Conservation (phyloP, 148 eudicot genomes). For the Diospyros lotus region DNA sequence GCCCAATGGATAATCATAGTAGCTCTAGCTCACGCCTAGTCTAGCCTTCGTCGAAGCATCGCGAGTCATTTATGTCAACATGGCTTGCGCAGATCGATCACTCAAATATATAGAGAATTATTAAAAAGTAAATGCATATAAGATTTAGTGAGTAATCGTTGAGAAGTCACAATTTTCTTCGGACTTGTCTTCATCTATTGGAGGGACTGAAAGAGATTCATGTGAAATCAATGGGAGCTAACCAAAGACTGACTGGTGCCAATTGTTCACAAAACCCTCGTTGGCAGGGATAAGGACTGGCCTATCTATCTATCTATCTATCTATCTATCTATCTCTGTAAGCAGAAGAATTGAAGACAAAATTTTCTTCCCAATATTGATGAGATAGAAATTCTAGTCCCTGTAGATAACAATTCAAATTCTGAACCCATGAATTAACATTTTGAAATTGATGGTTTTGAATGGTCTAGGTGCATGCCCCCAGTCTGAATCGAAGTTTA, state of each 20-base stretch:
- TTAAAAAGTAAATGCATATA: too few relatives aligned
- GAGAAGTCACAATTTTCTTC: too few relatives aligned
- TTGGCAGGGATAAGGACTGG: background rate
- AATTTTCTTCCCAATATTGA: background rate
- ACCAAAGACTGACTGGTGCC: background rate
- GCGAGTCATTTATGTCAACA: too few relatives aligned
- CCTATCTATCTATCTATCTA: background rate
- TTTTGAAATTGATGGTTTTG: background rate
- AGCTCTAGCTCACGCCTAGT: too few relatives aligned
- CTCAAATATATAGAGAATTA: too few relatives aligned
- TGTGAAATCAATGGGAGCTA: constrained; percentile 1
- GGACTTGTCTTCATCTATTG: too few relatives aligned
- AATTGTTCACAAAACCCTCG: background rate
- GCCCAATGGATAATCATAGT: too few relatives aligned
- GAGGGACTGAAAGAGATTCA: constrained; percentile 1
- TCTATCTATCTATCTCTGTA: background rate
- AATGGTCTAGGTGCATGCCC: constrained; percentile 9
- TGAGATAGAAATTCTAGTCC: background rate
- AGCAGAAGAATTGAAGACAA: background rate
- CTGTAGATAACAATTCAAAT: background rate
- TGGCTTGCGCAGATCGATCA: too few relatives aligned
- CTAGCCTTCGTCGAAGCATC: too few relatives aligned
- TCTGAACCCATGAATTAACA: background rate
- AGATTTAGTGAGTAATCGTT: too few relatives aligned
- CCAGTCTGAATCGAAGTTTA: background rate